Evolutionary conservation across 768 basidiomycete genomes (phyloP).

Genomic region (Trametes maxima): DNA sequence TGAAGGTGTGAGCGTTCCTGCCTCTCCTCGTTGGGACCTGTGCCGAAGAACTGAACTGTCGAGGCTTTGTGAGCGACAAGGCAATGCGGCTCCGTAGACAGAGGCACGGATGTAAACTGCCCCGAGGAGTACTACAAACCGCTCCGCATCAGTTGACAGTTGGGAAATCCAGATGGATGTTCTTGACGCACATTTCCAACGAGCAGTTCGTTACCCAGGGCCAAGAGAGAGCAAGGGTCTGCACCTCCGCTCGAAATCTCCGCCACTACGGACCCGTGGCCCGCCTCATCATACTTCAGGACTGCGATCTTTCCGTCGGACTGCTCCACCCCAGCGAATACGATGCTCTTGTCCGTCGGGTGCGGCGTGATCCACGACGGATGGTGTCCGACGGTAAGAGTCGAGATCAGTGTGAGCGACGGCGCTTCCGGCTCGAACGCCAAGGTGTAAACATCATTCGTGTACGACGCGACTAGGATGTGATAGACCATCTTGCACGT

Average conservation of each 20-base stretch:
- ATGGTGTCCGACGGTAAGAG: constrained; percentile 55
- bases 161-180: not conserved
- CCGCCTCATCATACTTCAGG: constrained; percentile 57
- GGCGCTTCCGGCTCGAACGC: constrained; percentile 55
- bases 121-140: constrained; percentile 67
- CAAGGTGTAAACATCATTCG: constrained; percentile 62
- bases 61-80: constrained; percentile 39
- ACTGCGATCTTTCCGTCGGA: constrained; percentile 64
- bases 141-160: not conserved
- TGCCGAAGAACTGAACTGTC: constrained; percentile 44
- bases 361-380: constrained; percentile 79
- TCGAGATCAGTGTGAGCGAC: constrained; percentile 48
- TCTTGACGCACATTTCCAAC: constrained; percentile 68
- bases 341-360: constrained; percentile 54
- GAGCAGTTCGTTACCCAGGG: constrained; percentile 58
- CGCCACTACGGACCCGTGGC: constrained; percentile 53
- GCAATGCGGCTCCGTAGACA: constrained; percentile 51
- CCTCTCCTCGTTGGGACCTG: constrained; percentile 65
- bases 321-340: constrained; percentile 70
- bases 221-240: constrained; percentile 66
- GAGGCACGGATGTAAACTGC: constrained; percentile 55
- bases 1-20: constrained; percentile 81
- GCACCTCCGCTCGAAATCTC: constrained; percentile 55
- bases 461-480: constrained; percentile 69
- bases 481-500: constrained; percentile 29